Evolutionary conservation across 164 flowering plant genomes (phyloP).

Genomic region (Saururus chinensis): DNA sequence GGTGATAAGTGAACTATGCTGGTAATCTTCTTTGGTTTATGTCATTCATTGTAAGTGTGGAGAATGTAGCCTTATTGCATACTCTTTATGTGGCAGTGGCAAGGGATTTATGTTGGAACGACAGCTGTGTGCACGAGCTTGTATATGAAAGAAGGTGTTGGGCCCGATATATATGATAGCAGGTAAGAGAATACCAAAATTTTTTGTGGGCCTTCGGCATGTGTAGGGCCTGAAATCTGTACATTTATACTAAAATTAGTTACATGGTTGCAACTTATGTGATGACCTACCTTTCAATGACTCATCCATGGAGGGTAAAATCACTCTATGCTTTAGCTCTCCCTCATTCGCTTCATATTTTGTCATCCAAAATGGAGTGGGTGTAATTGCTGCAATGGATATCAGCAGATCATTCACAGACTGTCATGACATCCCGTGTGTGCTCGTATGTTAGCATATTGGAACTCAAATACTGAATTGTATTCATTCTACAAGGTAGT

Average conservation of each 20-base stretch:
- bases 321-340: neutral
- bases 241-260: too few relatives aligned
- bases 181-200: neutral
- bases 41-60: neutral
- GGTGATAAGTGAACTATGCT: conserved; percentile 9
- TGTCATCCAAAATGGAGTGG: neutral
- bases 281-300: neutral
- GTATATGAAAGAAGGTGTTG: neutral
- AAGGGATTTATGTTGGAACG: neutral
- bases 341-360: neutral
- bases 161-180: neutral
- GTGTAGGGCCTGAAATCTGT: neutral
- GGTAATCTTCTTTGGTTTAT: neutral
- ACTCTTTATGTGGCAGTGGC: conserved; percentile 8
- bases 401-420: conserved; percentile 1
- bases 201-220: neutral
- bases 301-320: neutral
- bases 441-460: conserved; percentile 24
- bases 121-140: neutral
- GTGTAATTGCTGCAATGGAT: conserved; percentile 14
- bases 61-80: too few relatives aligned
- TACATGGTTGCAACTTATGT: neutral
- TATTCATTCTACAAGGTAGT: conserved; percentile 20
- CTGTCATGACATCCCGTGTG: conserved; percentile 8
- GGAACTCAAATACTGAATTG: conserved; percentile 32